These are phyloP conservation scores for Marasmius sp. DNA, from an alignment of 1,284 basidiomycete species.

Conservation along the genomic window DNA sequence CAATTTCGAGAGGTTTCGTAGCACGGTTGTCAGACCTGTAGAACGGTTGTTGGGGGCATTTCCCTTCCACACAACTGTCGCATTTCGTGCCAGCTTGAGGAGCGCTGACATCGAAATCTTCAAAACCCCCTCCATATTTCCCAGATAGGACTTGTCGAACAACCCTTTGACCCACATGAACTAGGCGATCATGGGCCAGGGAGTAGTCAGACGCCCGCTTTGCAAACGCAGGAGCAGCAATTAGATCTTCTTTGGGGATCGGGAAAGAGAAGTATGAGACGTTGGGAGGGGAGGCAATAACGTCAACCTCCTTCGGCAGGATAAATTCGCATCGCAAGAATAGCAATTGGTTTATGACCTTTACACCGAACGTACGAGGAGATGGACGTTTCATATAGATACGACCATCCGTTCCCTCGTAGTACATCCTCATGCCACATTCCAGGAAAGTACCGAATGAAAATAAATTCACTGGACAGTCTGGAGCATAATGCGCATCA, in stretches of 20 bases:
- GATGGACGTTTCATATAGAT: background rate
- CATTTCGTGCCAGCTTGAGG: background rate
- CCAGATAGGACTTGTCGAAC: background rate
- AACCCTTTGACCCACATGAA: background rate
- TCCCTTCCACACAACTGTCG: background rate
- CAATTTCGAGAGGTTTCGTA: background rate
- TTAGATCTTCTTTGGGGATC: background rate
- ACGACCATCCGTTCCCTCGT: background rate
- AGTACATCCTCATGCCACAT: constrained; percentile 1
- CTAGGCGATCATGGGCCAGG: background rate
- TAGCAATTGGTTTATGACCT: background rate
- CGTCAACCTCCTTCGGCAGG: background rate
- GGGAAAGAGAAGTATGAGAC: background rate
- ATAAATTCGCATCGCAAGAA: background rate
- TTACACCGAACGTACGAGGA: background rate
- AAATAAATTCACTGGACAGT: background rate
- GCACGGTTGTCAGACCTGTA: background rate
- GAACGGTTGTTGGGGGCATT: background rate
- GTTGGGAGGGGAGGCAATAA: background rate
- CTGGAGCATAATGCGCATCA: background rate
- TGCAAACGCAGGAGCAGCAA: background rate
- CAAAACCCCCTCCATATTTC: background rate
- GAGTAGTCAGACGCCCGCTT: background rate
- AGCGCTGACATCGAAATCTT: background rate
- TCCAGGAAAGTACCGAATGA: background rate